These are phyloP conservation scores for Pholiota conissans DNA, from an alignment of 768 basidiomycete species.

Conservation along the genomic window DNA sequence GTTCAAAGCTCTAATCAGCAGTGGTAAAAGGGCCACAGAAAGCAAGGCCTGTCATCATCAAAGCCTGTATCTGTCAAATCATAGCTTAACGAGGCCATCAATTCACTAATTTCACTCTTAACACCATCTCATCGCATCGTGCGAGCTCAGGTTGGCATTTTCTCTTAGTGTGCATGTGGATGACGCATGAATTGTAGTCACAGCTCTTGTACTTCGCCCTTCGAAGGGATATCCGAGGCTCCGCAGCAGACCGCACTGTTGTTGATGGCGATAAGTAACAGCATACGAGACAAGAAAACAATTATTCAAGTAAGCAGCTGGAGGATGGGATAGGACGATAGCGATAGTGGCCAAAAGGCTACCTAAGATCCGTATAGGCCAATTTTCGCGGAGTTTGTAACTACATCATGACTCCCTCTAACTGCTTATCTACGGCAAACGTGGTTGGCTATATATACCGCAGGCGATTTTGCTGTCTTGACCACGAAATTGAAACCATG, in stretches of 20 bases:
- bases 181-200: background rate
- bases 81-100: background rate
- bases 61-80: background rate
- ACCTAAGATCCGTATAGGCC: slow-evolving; percentile 15
- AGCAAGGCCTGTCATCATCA: background rate
- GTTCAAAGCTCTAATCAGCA: background rate
- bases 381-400: slow-evolving; percentile 10
- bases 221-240: slow-evolving; percentile 9
- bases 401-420: background rate
- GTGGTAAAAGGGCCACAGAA: background rate
- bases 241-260: slow-evolving; percentile 2
- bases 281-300: slow-evolving; percentile 1
- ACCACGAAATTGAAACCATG: background rate
- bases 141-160: background rate
- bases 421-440: background rate
- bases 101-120: background rate
- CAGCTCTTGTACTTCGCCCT: background rate
- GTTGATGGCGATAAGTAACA: background rate
- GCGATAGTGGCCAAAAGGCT: slow-evolving; percentile 13
- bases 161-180: background rate
- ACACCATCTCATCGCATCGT: background rate
- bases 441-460: background rate
- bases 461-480: background rate
- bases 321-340: slow-evolving; percentile 13
- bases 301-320: background rate